phyloP scores from a whole-genome alignment of 805 yeast species.

The Pichia heedii region DNA sequence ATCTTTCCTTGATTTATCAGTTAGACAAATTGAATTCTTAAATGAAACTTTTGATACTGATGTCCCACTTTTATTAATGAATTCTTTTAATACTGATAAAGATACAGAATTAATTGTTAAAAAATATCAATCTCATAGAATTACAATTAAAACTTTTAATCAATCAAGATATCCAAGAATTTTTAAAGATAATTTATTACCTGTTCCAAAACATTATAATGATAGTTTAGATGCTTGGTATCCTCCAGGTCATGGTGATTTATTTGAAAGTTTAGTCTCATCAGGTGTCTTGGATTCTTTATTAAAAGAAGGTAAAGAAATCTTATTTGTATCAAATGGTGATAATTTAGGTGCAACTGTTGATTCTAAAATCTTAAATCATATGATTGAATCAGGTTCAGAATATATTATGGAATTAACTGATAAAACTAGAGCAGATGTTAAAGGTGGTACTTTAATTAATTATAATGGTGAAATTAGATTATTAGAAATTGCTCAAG shows the following conservation, averaged over 20 bases:
- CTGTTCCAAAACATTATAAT: conserved; percentile 73
- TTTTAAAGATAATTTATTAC: conserved; percentile 88
- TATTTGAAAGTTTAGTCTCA: conserved; percentile 80
- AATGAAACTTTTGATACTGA: conserved; percentile 85
- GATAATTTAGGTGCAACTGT: conserved; percentile 99
- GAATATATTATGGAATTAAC: conserved; percentile 98
- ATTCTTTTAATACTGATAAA: conserved; percentile 94
- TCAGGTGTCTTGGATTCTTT: conserved; percentile 90
- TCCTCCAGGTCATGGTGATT: conserved; percentile 99
- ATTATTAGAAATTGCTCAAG: conserved; percentile 94
- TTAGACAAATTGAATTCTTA: conserved; percentile 92
- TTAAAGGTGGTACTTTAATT: conserved; percentile 97
- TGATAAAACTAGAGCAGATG: conserved; percentile 98
- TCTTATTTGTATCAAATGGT: conserved; percentile 93
- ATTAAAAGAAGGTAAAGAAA: conserved; percentile 88
- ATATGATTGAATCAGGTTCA: conserved; percentile 84
- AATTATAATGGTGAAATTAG: conserved; percentile 93
- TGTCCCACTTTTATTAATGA: conserved; percentile 95
- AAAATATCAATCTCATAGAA: conserved; percentile 94
- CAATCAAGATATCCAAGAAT: conserved; percentile 98
- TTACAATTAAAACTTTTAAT: conserved; percentile 90
- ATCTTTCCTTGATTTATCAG: conserved; percentile 90
- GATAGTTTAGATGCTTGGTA: conserved; percentile 87
- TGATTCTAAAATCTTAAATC: conserved; percentile 79
- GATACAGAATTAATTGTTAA: conserved; percentile 94